Evolutionary conservation across 2,329 filamentous ascomycete genomes (phyloP), one percentile per base, ranked within the genome.

Genomic region (Coleophoma crateriformis): DNA sequence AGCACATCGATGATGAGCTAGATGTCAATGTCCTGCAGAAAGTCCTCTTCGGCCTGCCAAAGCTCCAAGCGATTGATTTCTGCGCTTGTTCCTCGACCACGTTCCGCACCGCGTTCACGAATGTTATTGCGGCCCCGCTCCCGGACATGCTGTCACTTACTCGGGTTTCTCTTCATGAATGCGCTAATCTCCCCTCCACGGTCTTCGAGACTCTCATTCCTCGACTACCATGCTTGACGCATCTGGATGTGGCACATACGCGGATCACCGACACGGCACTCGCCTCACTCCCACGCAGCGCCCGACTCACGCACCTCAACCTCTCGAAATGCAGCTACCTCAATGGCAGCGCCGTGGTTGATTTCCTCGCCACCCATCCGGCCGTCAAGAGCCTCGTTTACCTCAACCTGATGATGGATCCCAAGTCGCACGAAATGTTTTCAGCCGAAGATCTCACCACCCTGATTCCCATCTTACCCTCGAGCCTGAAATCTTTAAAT

Each of bases 231-330:
- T 74, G 78, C 48, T 71, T 90, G 48, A 92, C 88, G 1, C 87
- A 91, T 63, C 78, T 94, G 35, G 88, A 94, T 61, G 75, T 91
- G n/a, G 81, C 85, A 10, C 86, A 87, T 57, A 91, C 88, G 1
- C 80, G 85, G 57, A 81, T 94, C 59, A 90, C 84, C 33, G 81
- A 90, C 64, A 71, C 75, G 20, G 87, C 88, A 4, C 74, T 94
- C 14, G 71, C 78, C 58, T 81, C 81, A 17, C 87, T 92, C 54
- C 87, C 88, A 1, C 63, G 74, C n/a, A 84, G 84, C 4, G 88
- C 88, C 11, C 75, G 73, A 54, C 77, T 92, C 55, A 90, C 85
- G 1, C 88, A 94, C 63, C 71, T 94, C 48, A 91, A 90, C 61
- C 70, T 94, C 43, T 82, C 85, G 54, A 88, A 87, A 67, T 92